Percentiles rank a stretch among this genome's conserved stretches.
These are phyloP conservation scores for Alternaria angustiovoidea DNA, from an alignment of 2,329 filamentous ascomycete species.

Conservation along the genomic window DNA sequence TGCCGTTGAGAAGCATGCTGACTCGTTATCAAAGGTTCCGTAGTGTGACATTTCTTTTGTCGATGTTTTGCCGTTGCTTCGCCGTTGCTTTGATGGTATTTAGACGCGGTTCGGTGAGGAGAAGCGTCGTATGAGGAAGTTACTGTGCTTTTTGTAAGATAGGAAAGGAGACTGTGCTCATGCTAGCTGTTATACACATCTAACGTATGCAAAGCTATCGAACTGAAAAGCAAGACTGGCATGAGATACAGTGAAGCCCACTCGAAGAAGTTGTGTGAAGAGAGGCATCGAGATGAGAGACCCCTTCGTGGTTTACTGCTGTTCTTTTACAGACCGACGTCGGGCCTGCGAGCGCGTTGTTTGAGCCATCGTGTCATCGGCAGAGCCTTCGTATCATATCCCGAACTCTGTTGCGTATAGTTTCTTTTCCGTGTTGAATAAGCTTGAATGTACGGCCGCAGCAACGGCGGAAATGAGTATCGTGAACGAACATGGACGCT, in stretches of 20 bases:
- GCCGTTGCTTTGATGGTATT: neutral
- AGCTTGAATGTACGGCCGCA: neutral
- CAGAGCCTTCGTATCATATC: neutral
- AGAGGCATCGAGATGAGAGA: neutral
- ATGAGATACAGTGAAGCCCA: neutral
- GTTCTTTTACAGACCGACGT: neutral
- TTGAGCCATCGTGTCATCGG: neutral
- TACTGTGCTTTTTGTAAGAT: conserved; percentile 1
- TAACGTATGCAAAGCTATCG: neutral
- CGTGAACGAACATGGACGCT: neutral
- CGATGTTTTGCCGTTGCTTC: conserved; percentile 1
- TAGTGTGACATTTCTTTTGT: neutral
- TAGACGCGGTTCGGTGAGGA: neutral
- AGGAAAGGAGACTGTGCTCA: neutral
- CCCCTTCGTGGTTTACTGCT: neutral
- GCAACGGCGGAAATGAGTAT: neutral
- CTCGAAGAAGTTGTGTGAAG: neutral
- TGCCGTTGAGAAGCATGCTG: conserved; percentile 1
- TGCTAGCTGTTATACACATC: neutral
- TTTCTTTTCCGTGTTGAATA: conserved; percentile 1
- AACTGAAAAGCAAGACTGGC: conserved; percentile 3
- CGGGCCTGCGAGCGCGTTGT: neutral
- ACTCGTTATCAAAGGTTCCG: neutral
- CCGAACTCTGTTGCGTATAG: neutral
- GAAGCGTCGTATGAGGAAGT: neutral